phyloP scores from a whole-genome alignment of 1,284 basidiomycete species.

The Coniophora puteana region DNA sequence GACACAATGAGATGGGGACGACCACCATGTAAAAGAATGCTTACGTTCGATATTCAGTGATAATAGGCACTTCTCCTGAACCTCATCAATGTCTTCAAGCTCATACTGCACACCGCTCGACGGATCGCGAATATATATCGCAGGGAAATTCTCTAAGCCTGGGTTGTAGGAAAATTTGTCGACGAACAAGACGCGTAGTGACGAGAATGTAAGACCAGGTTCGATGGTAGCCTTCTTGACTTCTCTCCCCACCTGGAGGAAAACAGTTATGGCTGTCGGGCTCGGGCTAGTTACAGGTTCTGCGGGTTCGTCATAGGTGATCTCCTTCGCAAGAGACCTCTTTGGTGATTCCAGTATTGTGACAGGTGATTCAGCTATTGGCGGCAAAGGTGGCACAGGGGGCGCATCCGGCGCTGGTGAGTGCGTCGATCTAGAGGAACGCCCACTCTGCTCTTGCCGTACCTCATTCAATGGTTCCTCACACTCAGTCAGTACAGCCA shows the following conservation, averaged over 20 bases:
- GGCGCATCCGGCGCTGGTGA: constrained; percentile 35
- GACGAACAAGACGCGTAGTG: constrained; percentile 85
- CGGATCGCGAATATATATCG: constrained; percentile 92
- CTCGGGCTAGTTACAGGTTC: constrained; percentile 18
- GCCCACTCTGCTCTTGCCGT: constrained; percentile 23
- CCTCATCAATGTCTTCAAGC: constrained; percentile 92
- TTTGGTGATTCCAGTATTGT: constrained; percentile 18
- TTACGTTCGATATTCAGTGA: constrained; percentile 95
- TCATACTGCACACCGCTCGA: constrained; percentile 93
- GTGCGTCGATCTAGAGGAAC: constrained; percentile 22
- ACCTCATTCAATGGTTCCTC: constrained; percentile 40
- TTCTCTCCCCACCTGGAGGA: constrained; percentile 88
- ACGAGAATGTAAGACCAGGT: constrained; percentile 65
- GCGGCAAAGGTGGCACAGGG: constrained; percentile 45
- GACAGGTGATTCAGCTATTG: constrained; percentile 16
- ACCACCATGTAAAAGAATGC: constrained; percentile 30
- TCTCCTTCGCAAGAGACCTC: constrained; percentile 20
- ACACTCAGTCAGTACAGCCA: constrained; percentile 67
- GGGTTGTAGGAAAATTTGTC: constrained; percentile 96
- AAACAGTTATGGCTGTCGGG: constrained; percentile 59
- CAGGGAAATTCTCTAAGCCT: constrained; percentile 90
- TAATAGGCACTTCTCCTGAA: constrained; percentile 83
- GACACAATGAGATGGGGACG: constrained; percentile 6
- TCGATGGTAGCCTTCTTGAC: constrained; percentile 87
- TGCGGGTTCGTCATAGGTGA: constrained; percentile 14